Evolutionary conservation across 805 yeast species (phyloP), one percentile per base, ranked within the genome.

Genomic region (Saccharomycopsis javanensis): DNA sequence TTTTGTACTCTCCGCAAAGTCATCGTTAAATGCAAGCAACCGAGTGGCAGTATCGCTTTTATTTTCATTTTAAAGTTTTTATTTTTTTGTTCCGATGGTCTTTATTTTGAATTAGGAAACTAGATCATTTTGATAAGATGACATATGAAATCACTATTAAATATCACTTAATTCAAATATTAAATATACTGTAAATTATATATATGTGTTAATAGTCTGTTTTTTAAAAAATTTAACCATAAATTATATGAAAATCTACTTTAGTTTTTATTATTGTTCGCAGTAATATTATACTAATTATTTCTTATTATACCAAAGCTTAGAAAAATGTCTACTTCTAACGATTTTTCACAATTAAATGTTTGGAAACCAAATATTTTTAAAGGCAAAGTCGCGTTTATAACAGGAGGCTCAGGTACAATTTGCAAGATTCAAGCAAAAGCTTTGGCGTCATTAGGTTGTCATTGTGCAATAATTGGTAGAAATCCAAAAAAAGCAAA

Each of bases 321-420:
- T n/a, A n/a, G n/a, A n/a, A n/a, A n/a, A n/a, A n/a, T n/a, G n/a
- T 20, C 48, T 42, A 8, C 28, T 3, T 42, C 48, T 13, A 20
- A 15, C 25, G 28, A 57, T 8, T 60, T 55, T 51, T 52, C 56
- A 5, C 16, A 48, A 13, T 55, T 52, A 10, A 38, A 51, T 37
- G 16, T 25, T 28, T 73, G 75, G 72, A 83, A 83, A 62, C 80
- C 83, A 0, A 86, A 79, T 62, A 64, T 89, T 42, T 90, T 90
- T 73, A 76, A 81, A 58, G 95, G 86, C 13, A 90, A 90, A 68
- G 96, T 88, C 2, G 94, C 82, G 4, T 86, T 91, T 63, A 88
- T 89, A 55, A 92, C 98, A 0, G 98, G 98, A 5, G 97, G 97
- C 13, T 94, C 97, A 1, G 97, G 97, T 11, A 82, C 96, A n/a